Percentiles rank a stretch among this genome's conserved stretches.
phyloP scores from a whole-genome alignment of 495 filamentous ascomycete species.

The Beverwykella pulmonaria region DNA sequence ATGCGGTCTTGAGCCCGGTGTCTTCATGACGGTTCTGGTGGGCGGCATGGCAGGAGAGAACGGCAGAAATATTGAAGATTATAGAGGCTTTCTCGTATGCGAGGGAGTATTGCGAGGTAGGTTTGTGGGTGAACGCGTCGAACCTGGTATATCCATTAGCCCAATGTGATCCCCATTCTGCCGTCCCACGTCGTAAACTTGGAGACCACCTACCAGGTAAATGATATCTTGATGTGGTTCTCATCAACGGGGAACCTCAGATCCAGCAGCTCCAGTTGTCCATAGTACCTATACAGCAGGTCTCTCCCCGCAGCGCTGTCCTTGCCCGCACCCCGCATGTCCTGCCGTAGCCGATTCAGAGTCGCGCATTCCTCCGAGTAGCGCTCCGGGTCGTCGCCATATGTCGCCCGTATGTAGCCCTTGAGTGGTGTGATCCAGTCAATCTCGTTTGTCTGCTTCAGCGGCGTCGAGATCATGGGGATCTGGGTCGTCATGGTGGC shows the following conservation, averaged over 20 bases:
- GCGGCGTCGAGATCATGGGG: conserved; percentile 88
- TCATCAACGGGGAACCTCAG: conserved; percentile 96
- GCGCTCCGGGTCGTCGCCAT: conserved; percentile 93
- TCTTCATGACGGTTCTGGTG: conserved; percentile 91
- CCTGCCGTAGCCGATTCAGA: conserved; percentile 94
- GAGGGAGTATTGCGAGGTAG: conserved; percentile 91
- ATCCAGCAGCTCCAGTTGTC: conserved; percentile 91
- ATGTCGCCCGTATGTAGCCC: conserved; percentile 86
- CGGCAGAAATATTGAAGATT: conserved; percentile 98
- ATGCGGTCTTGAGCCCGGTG: conserved; percentile 88
- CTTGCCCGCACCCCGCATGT: conserved; percentile 97
- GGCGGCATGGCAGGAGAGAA: conserved; percentile 93
- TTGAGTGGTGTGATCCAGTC: conserved; percentile 96
- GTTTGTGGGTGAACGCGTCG: conserved; percentile 96
- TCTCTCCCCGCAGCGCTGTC: conserved; percentile 94
- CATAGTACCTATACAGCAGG: conserved; percentile 94
- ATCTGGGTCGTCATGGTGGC: conserved; percentile 68
- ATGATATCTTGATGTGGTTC: conserved; percentile 97
- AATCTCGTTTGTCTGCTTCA: conserved; percentile 99
- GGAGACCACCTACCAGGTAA: conserved; percentile 76
- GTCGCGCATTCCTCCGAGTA: conserved; percentile 94
- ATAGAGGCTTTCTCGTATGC: conserved; percentile 99
- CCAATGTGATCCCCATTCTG: not conserved
- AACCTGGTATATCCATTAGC: conserved; percentile 63
- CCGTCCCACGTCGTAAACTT: not conserved